Percentiles rank a stretch among this genome's conserved stretches.
phyloP scores from a whole-genome alignment of 2,329 filamentous ascomycete species.

The Fusarium tjaetaba region DNA sequence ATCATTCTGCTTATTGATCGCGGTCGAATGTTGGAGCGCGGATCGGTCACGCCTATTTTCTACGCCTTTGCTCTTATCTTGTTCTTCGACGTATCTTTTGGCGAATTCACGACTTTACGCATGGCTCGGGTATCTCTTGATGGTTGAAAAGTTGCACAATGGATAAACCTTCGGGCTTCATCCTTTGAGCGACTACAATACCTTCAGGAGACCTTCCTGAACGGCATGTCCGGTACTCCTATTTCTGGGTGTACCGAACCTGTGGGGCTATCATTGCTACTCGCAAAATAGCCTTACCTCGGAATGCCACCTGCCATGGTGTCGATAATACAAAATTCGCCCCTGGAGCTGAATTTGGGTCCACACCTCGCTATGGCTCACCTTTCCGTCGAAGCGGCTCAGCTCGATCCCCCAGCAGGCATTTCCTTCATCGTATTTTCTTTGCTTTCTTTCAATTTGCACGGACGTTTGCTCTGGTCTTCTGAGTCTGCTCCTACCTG shows the following conservation, averaged over 20 bases:
- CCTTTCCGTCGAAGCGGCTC: conserved; percentile 51
- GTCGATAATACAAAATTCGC: conserved; percentile 25
- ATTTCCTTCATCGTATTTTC: conserved; percentile 44
- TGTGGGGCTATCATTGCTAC: conserved; percentile 35
- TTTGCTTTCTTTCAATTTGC: conserved; percentile 39
- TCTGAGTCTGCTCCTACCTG: conserved; percentile 42
- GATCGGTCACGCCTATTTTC: conserved; percentile 44
- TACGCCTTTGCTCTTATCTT: conserved; percentile 54
- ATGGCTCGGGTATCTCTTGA: conserved; percentile 53
- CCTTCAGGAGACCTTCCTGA: conserved; percentile 45
- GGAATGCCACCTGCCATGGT: conserved; percentile 20
- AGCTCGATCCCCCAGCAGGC: conserved; percentile 46
- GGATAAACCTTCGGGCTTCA: conserved; percentile 10
- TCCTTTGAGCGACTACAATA: conserved; percentile 13
- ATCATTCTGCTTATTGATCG: conserved; percentile 39
- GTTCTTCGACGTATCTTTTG: conserved; percentile 54
- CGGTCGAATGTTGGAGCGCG: conserved; percentile 42
- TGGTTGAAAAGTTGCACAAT: conserved; percentile 23
- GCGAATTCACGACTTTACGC: conserved; percentile 48
- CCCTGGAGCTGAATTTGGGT: conserved; percentile 24
- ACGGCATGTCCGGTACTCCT: conserved; percentile 54
- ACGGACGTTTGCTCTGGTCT: conserved; percentile 38
- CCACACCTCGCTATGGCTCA: conserved; percentile 3
- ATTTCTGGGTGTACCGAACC: conserved; percentile 39
- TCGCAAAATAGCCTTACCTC: conserved; percentile 16